These are phyloP conservation scores for Phylloporus sp. DNA, from an alignment of 768 basidiomycete genomes.

Conservation along the genomic window DNA sequence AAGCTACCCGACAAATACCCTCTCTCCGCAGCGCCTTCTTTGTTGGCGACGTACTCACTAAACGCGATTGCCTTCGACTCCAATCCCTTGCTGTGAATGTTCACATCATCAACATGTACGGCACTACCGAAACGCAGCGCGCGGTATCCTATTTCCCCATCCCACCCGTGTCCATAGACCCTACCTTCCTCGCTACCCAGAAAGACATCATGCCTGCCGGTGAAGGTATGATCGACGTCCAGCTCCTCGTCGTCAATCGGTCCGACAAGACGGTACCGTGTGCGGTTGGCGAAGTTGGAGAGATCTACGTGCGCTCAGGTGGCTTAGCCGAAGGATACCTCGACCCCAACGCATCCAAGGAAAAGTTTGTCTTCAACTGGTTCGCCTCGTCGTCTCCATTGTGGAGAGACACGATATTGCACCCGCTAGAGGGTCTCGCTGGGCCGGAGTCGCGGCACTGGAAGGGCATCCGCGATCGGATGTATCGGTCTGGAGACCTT, in stretches of 20 bases:
- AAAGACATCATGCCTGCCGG: slow-evolving; percentile 99
- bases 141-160: slow-evolving; percentile 97
- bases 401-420: slow-evolving; percentile 69
- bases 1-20: slow-evolving; percentile 78
- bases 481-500: slow-evolving; percentile 97
- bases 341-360: slow-evolving; percentile 72
- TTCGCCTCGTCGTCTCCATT: slow-evolving; percentile 51
- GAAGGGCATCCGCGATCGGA: slow-evolving; percentile 94
- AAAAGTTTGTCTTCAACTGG: slow-evolving; percentile 97
- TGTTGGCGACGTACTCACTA: slow-evolving; percentile 98
- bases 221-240: slow-evolving; percentile 95
- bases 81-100: slow-evolving; percentile 92
- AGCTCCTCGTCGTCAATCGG: slow-evolving; percentile 93
- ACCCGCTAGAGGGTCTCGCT: slow-evolving; percentile 51
- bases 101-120: slow-evolving; percentile 98
- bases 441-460: slow-evolving; percentile 79
- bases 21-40: slow-evolving; percentile 91
- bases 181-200: slow-evolving; percentile 87
- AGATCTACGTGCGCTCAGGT: slow-evolving; percentile 96
- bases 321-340: slow-evolving; percentile 95
- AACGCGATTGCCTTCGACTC: slow-evolving; percentile 92
- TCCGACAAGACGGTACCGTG: slow-evolving; percentile 81
- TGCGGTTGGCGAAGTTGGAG: slow-evolving; percentile 94
- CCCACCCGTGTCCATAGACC: slow-evolving; percentile 76
- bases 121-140: slow-evolving; percentile 98